Evolutionary conservation across 2,329 filamentous ascomycete species (phyloP), one percentile per base, ranked within the genome.

Genomic region (Lasiodiplodia hormozganensis): DNA sequence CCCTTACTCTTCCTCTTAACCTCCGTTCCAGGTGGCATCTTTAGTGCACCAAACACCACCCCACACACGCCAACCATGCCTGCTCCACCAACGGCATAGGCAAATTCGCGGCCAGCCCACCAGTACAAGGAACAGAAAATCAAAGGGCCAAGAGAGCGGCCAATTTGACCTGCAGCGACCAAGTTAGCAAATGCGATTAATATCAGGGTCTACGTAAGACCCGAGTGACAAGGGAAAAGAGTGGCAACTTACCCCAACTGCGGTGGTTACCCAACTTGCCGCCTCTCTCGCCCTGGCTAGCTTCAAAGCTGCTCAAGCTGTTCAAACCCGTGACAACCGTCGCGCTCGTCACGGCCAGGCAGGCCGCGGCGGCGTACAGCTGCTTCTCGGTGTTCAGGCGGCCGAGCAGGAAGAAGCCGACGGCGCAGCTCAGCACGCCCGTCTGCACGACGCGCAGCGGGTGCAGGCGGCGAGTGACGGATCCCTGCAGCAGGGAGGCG

Each of bases 41-140:
- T 92, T 71, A 97, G 80, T 0, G 87, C 87, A 23, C 87, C 85
- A 77, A 97, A 91, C 0, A 91, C 93, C 28, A 93, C 80, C 12
- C 85, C 85, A 54, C 87, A 86, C 12, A 98, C 94, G 1, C 85
- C 88, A 5, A 92, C 80, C 83, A 98, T 97, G 5, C 93, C 94
- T 14, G 88, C 85, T 0, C 93, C 92, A 4, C 96, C 96, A 74
- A 93, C 85, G 1, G 84, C 85, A 79, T 98, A 99, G 2, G 96
- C 96, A 12, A 89, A 86, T 76, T 96, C 91, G 57, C 96, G 85
- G 0, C 96, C 96, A 7, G 93, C 94, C 96, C 96, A 99, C 96
- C 96, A 99, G 82, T 99, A 99, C 68, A 99, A 84, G 60, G 93
- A 93, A 70, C 96, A 98, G 77, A 99, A 99, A 43, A 97, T 82